A percentile compares a stretch with the other conserved stretches of the same genome.
Conservation (phyloP, 805 yeast species). For the Scheffersomyces lignosus region DNA sequence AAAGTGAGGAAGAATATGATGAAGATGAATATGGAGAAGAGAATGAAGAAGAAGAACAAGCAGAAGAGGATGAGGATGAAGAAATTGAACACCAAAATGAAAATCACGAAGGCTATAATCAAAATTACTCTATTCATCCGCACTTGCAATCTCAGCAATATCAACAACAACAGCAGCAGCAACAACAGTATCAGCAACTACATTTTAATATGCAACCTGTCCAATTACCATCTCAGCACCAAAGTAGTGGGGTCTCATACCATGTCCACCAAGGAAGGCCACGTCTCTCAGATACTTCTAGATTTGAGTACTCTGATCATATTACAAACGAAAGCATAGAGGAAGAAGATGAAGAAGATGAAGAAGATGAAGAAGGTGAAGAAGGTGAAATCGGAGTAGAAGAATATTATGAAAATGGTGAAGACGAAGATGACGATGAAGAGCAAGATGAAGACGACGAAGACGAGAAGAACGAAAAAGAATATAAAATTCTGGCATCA, state of each 20-base stretch:
- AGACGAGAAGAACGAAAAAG: background rate
- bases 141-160: too few relatives aligned
- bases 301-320: conserved; percentile 1
- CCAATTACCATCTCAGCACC: background rate
- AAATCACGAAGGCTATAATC: background rate
- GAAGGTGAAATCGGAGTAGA: background rate
- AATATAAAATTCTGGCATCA: background rate
- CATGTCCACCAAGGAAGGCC: conserved; percentile 6
- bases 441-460: conserved; percentile 3
- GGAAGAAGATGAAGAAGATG: background rate
- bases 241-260: background rate
- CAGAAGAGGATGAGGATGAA: conserved; percentile 2
- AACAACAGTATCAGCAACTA: too few relatives aligned
- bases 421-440: conserved; percentile 4
- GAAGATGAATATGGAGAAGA: conserved; percentile 7
- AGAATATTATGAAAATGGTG: background rate
- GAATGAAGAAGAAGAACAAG: conserved; percentile 4
- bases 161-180: too few relatives aligned
- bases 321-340: too few relatives aligned
- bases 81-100: background rate
- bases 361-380: background rate
- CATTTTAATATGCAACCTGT: too few relatives aligned
- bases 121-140: too few relatives aligned
- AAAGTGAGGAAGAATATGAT: conserved; percentile 2
- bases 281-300: conserved; percentile 3